Evolutionary conservation across 2,329 filamentous ascomycete species (phyloP).

Genomic region (Pestalotiopsis sp.): DNA sequence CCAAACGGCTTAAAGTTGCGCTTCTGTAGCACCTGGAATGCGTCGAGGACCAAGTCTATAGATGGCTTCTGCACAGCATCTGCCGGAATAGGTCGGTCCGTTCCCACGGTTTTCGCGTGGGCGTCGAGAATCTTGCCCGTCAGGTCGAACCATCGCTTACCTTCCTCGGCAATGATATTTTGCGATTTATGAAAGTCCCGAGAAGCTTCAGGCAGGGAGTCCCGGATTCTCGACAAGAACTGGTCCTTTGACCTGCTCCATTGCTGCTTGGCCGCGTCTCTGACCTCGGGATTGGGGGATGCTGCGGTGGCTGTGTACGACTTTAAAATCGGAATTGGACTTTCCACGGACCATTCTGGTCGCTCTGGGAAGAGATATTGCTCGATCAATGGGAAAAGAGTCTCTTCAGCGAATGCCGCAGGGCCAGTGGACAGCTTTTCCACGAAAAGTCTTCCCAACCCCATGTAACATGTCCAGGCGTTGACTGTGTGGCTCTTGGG

Average conservation of each 20-base stretch:
- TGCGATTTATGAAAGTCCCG: conserved; percentile 76
- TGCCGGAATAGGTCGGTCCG: conserved; percentile 24
- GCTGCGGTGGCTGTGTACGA: conserved; percentile 46
- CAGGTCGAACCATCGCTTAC: conserved; percentile 67
- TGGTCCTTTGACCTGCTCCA: conserved; percentile 64
- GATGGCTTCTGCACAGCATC: conserved; percentile 30
- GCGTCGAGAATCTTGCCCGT: conserved; percentile 44
- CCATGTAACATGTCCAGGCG: conserved; percentile 77
- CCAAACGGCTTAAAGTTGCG: conserved; percentile 60
- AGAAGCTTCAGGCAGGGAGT: conserved; percentile 79
- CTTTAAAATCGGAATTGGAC: conserved; percentile 40
- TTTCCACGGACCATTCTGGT: conserved; percentile 34
- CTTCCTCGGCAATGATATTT: conserved; percentile 63
- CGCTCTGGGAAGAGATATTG: conserved; percentile 54
- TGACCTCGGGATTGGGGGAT: conserved; percentile 40
- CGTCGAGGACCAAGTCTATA: conserved; percentile 33
- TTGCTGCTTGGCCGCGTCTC: conserved; percentile 50
- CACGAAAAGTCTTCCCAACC: conserved; percentile 57
- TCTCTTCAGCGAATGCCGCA: conserved; percentile 43
- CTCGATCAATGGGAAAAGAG: conserved; percentile 54
- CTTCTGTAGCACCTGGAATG: conserved; percentile 43
- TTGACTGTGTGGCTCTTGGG: conserved; percentile 64
- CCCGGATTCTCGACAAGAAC: conserved; percentile 67
- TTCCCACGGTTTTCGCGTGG: conserved; percentile 25
- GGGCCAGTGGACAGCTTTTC: conserved; percentile 45